phyloP scores from a whole-genome alignment of 1,284 basidiomycete species.

The Malassezia brasiliensis region DNA sequence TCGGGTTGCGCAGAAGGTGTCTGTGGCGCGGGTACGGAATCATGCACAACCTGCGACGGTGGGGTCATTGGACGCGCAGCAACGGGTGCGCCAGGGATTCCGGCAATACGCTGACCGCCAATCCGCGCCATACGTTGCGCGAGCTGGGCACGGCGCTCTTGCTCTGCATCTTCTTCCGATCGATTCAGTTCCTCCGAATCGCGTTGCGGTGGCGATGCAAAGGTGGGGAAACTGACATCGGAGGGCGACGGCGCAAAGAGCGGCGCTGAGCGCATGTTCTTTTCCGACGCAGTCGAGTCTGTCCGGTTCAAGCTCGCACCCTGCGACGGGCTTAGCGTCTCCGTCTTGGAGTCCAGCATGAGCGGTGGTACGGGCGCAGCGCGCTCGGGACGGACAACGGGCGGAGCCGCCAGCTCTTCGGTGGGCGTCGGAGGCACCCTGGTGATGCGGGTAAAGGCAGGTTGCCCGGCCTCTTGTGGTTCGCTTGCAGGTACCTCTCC shows the following conservation, averaged over 20 bases:
- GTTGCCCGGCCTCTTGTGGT: neutral
- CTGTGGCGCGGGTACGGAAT: neutral
- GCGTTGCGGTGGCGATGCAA: no score
- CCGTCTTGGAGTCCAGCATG: neutral
- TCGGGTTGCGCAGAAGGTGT: neutral
- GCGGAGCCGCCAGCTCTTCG: neutral
- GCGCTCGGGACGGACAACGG: neutral
- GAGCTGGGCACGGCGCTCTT: slow-evolving; percentile 4
- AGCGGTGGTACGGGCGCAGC: neutral
- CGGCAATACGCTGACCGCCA: slow-evolving; percentile 10
- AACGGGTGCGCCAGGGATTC: neutral
- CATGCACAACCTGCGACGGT: neutral
- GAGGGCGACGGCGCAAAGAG: neutral
- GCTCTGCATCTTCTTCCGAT: neutral
- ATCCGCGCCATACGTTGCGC: slow-evolving; percentile 6
- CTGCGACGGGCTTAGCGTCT: neutral
- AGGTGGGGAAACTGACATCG: neutral
- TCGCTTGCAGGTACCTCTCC: neutral
- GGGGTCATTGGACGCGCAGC: neutral
- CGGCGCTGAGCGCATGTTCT: neutral
- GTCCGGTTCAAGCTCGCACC: neutral
- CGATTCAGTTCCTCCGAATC: no score
- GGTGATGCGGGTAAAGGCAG: neutral
- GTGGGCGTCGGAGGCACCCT: neutral
- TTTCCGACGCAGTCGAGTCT: neutral